These are phyloP conservation scores for Phytophthora pseudosyringae DNA, from an alignment of 352 stramenopile species.

Conservation along the genomic window DNA sequence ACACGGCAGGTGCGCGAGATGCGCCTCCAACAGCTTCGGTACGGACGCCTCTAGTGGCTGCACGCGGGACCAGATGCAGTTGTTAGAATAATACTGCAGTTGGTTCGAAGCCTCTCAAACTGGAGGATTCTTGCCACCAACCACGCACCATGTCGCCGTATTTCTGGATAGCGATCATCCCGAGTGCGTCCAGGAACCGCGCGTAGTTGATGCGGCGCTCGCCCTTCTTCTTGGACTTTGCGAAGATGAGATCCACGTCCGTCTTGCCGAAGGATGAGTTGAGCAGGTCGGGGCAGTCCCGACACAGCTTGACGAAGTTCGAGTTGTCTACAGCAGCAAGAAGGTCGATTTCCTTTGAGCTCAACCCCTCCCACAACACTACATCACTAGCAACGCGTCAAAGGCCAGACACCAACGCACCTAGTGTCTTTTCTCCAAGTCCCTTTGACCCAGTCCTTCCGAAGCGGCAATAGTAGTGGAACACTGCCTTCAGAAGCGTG, in stretches of 20 bases:
- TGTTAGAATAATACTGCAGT: too few species aligned
- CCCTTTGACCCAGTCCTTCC: conserved; percentile 74
- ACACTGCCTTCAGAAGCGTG: conserved; percentile 79
- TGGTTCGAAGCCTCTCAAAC: too few species aligned
- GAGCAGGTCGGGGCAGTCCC: conserved; percentile 74
- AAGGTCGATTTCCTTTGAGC: too few species aligned
- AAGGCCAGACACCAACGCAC: conserved; percentile 33
- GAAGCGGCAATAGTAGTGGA: conserved; percentile 90
- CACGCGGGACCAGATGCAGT: background rate
- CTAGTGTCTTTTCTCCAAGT: conserved; percentile 68
- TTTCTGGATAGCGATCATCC: conserved; percentile 85
- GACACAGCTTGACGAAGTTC: conserved; percentile 89
- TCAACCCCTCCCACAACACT: too few species aligned
- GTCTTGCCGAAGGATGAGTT: conserved; percentile 63
- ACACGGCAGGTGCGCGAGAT: conserved; percentile 70
- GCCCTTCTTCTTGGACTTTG: conserved; percentile 88
- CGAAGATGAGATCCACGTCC: conserved; percentile 90
- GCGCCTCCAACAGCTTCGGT: conserved; percentile 65
- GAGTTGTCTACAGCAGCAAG: conserved; percentile 57
- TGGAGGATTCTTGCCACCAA: background rate
- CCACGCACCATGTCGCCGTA: conserved; percentile 71
- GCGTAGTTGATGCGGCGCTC: conserved; percentile 86
- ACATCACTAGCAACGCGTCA: too few species aligned
- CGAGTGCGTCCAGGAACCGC: conserved; percentile 85
- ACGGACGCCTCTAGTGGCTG: conserved; percentile 68